Percentiles rank a stretch among this genome's conserved stretches.
These are phyloP conservation scores for Aureobasidium namibiae DNA, from an alignment of 2,329 filamentous ascomycete species.

Conservation along the genomic window DNA sequence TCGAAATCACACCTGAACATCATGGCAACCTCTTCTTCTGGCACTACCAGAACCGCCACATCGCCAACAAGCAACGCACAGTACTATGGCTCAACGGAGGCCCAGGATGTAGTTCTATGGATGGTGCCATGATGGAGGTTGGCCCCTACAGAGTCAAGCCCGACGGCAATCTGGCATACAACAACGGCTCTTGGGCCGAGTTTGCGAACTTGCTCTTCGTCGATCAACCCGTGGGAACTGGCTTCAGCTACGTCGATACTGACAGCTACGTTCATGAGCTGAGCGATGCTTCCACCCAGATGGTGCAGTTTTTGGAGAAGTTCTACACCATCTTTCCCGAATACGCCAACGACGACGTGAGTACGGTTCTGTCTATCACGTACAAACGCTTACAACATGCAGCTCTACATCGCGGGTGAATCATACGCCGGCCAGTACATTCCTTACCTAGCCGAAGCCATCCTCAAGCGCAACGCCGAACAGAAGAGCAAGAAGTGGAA, in stretches of 20 bases:
- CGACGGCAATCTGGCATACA: slow-evolving; percentile 62
- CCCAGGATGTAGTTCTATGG: slow-evolving; percentile 56
- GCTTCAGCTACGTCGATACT: slow-evolving; percentile 91
- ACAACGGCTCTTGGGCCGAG: slow-evolving; percentile 97
- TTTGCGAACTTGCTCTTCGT: slow-evolving; percentile 96
- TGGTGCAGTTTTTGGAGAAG: slow-evolving; percentile 81
- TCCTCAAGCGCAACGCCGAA: slow-evolving; percentile 72
- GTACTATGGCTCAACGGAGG: slow-evolving; percentile 66
- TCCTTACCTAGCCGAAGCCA: slow-evolving; percentile 88
- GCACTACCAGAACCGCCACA: slow-evolving; percentile 93
- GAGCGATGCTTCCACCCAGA: slow-evolving; percentile 80
- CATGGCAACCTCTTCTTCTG: slow-evolving; percentile 98
- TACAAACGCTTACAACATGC: not conserved
- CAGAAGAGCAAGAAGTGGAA: slow-evolving; percentile 54
- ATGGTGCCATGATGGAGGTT: slow-evolving; percentile 54
- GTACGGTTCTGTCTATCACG: slow-evolving; percentile 28
- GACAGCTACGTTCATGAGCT: slow-evolving; percentile 80
- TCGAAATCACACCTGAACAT: slow-evolving; percentile 75
- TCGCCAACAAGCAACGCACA: slow-evolving; percentile 81
- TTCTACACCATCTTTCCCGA: slow-evolving; percentile 88
- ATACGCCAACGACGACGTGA: slow-evolving; percentile 83
- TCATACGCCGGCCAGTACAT: slow-evolving; percentile 95
- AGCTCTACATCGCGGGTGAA: slow-evolving; percentile 93
- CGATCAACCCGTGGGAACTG: slow-evolving; percentile 92
- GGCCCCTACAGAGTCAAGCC: slow-evolving; percentile 71